phyloP scores from a whole-genome alignment of 805 yeast species.

The Ogataea sp. region DNA sequence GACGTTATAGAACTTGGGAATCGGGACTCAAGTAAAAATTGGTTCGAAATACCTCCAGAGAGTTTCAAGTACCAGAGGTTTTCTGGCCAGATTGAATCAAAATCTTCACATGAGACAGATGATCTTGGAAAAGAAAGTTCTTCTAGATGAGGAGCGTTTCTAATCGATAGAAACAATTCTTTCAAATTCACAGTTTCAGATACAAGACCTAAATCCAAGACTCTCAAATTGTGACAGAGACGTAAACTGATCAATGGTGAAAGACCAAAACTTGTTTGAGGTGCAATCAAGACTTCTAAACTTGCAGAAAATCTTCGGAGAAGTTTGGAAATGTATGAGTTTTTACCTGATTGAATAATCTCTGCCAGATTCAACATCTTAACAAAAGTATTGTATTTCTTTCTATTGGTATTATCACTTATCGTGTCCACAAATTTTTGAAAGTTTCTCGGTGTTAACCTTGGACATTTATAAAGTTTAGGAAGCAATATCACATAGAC shows the following conservation, averaged over 20 bases:
- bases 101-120: conserved; percentile 62
- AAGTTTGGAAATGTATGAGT: conserved; percentile 78
- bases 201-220: conserved; percentile 74
- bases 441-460: conserved; percentile 60
- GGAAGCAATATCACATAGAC: conserved; percentile 60
- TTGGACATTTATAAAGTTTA: conserved; percentile 56
- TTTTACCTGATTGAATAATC: conserved; percentile 86
- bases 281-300: conserved; percentile 71
- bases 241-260: conserved; percentile 81
- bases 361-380: conserved; percentile 62
- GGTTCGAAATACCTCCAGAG: conserved; percentile 86
- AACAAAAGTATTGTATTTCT: conserved; percentile 51
- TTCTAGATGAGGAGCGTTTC: conserved; percentile 52
- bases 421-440: conserved; percentile 63
- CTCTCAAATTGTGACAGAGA: conserved; percentile 53
- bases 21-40: conserved; percentile 58
- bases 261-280: conserved; percentile 90
- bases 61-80: conserved; percentile 62
- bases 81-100: conserved; percentile 70
- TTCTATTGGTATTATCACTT: conserved; percentile 36
- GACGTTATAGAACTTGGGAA: conserved; percentile 68
- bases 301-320: conserved; percentile 66
- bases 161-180: conserved; percentile 71
- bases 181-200: conserved; percentile 83
- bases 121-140: conserved; percentile 84